These are phyloP conservation scores for Amphibolis antarctica DNA, from an alignment of 106 monocot species.

Conservation along the genomic window DNA sequence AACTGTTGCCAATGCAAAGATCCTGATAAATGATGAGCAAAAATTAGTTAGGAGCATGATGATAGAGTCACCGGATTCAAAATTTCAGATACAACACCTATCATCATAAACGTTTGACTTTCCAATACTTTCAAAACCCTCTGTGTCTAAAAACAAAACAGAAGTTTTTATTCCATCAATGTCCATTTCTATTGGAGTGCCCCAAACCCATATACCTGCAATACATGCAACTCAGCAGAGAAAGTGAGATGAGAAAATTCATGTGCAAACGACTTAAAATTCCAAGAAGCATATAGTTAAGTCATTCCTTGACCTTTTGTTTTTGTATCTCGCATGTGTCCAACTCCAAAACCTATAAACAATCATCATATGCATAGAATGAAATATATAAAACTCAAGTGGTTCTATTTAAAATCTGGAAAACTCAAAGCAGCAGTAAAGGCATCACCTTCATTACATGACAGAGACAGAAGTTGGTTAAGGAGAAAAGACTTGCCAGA, in stretches of 20 bases:
- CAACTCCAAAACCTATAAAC: slow-evolving; percentile 93
- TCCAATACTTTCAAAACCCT: slow-evolving; percentile 99
- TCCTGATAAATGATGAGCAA: slow-evolving; percentile 33
- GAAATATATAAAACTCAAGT: neutral
- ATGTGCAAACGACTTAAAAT: neutral
- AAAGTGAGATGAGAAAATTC: neutral
- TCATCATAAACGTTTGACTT: slow-evolving; percentile 99
- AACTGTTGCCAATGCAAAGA: slow-evolving; percentile 96
- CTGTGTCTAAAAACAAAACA: slow-evolving; percentile 87
- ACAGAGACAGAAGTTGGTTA: slow-evolving; percentile 91
- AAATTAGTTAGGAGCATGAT: neutral
- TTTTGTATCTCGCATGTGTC: slow-evolving; percentile 99
- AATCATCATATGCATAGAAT: neutral
- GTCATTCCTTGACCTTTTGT: slow-evolving; percentile 66
- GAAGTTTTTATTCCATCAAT: slow-evolving; percentile 81
- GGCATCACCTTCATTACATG: slow-evolving; percentile 86
- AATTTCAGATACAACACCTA: slow-evolving; percentile 35
- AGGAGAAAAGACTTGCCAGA: slow-evolving; percentile 99
- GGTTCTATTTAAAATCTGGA: neutral
- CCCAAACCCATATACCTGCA: slow-evolving; percentile 98
- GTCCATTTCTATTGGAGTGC: slow-evolving; percentile 67
- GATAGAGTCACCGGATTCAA: neutral
- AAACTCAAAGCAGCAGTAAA: slow-evolving; percentile 1
- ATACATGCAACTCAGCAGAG: slow-evolving; percentile 3
- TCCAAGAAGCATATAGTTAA: neutral